Base-by-base conservation (phyloP, 2,329 filamentous ascomycete species). In the Colletotrichum horii region DNA sequence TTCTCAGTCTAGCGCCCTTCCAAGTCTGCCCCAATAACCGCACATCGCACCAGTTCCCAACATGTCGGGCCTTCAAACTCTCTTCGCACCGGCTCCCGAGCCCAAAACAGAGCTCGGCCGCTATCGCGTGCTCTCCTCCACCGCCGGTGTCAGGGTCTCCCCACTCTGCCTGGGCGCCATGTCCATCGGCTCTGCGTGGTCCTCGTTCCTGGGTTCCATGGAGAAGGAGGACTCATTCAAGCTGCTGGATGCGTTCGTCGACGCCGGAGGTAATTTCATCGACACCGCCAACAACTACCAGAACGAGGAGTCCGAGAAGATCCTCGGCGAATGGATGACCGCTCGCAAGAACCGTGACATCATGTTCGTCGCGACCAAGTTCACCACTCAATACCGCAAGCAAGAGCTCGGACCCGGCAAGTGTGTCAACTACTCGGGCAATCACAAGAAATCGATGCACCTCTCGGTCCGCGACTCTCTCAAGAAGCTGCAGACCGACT, bases 191-290 rank as follows among this genome's bases (percentile, higher is more conserved):
- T 82, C 84, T 12, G 84, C 86, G 6, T 89, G 87, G 87, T 81
- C 79, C 8, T 74, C 80, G 0, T 79, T 83, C 26, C 85, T 92
- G 85, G 91, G 91, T 15, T 86, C 86, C 68, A 89, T 90, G 83
- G 84, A 85, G 79, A 91, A 93, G 80, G 87, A 89, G 34, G 80
- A 85, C 14, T 83, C 88, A 0, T 92, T 92, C 79, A 85, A 87
- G 65, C 85, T 94, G 6, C 85, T 93, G 2, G 91, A 93, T 77
- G 87, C 86, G 71, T 93, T 88, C 82, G 87, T 85, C 68, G 85
- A 86, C 19, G 84, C 87, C 0, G 92, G 92, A 6, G 92, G 93
- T 16, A 94, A 94, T 83, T 93, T 94, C 81, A 92, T 94, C 80
- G 93, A 94, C 81, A 93, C 91, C 1, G 83, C 89, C 78, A 91